phyloP scores from a whole-genome alignment of 176 grass and related monocot genomes.

The Saccharum officinarum region DNA sequence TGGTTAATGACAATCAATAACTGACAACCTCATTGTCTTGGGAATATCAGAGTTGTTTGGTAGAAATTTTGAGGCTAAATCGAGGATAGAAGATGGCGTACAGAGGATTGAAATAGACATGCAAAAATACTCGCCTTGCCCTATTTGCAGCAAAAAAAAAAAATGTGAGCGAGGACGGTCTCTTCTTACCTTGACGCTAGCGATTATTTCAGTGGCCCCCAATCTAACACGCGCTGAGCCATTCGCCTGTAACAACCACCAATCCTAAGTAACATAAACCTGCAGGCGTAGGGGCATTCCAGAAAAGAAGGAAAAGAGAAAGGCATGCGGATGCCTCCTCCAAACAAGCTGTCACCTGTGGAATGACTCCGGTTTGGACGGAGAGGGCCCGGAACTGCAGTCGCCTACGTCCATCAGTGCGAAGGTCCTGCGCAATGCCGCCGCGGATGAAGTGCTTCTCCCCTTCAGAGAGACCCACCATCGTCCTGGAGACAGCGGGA shows the following conservation, averaged over 20 bases:
- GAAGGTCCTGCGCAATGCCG: slow-evolving; percentile 69
- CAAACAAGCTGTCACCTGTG: slow-evolving; percentile 53
- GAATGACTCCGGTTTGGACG: slow-evolving; percentile 77
- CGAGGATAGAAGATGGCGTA: neutral
- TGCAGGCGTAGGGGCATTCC: neutral
- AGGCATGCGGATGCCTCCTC: neutral
- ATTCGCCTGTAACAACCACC: slow-evolving; percentile 53
- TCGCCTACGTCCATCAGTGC: slow-evolving; percentile 67
- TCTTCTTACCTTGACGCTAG: slow-evolving; percentile 75
- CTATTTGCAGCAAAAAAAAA: neutral
- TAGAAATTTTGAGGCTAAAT: neutral
- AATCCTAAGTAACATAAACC: slow-evolving; percentile 12
- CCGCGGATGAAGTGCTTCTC: slow-evolving; percentile 77
- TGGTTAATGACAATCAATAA: neutral
- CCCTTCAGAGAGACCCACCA: slow-evolving; percentile 82
- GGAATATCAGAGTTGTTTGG: neutral
- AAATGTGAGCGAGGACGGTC: neutral
- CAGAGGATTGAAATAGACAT: neutral
- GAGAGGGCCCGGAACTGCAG: slow-evolving; percentile 70
- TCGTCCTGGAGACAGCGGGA: slow-evolving; percentile 2
- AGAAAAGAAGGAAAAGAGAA: neutral
- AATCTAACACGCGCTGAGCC: slow-evolving; percentile 76
- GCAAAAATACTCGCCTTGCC: neutral
- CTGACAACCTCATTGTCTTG: neutral
- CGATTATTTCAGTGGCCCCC: slow-evolving; percentile 78